Conservation (phyloP, 305 asterid species). For the Rubia peregrina region DNA sequence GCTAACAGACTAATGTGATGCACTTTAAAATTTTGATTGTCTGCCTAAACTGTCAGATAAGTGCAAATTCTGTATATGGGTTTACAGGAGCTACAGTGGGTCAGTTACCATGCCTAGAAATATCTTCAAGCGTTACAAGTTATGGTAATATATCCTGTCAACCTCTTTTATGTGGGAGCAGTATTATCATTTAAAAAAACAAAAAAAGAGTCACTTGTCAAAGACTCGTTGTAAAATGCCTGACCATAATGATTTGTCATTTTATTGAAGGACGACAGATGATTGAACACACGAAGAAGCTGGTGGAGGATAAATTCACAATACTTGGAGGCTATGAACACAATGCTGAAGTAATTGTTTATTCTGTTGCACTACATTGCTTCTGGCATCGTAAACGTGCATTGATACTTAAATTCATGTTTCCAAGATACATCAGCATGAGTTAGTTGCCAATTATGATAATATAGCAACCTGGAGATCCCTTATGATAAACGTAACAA, state of each 20-base stretch:
- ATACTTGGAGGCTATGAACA: constrained; percentile 79
- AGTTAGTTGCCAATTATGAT: neutral
- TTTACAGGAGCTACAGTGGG: constrained; percentile 98
- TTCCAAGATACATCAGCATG: neutral
- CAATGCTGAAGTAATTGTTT: constrained; percentile 65
- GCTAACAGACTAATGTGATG: neutral
- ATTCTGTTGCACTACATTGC: neutral
- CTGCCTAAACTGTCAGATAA: constrained; percentile 54
- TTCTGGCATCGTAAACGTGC: neutral
- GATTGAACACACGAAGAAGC: constrained; percentile 96
- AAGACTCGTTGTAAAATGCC: constrained; percentile 20
- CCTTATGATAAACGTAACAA: neutral
- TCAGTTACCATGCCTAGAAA: constrained; percentile 95
- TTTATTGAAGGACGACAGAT: constrained; percentile 78
- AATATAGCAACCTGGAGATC: neutral
- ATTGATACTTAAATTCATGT: neutral
- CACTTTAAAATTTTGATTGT: constrained; percentile 19
- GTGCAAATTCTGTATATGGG: constrained; percentile 99
- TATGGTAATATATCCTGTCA: constrained; percentile 53
- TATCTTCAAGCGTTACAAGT: constrained; percentile 99
- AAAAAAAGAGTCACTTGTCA: constrained; percentile 2
- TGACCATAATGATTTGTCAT: constrained; percentile 21
- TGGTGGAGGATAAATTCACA: constrained; percentile 91
- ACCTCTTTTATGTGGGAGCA: constrained; percentile 13
- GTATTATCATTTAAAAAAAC: constrained; percentile 1